A percentile compares a stretch with the other conserved stretches of the same genome.
phyloP scores from a whole-genome alignment of 1,284 basidiomycete genomes.

The Omphalotus olearius region DNA sequence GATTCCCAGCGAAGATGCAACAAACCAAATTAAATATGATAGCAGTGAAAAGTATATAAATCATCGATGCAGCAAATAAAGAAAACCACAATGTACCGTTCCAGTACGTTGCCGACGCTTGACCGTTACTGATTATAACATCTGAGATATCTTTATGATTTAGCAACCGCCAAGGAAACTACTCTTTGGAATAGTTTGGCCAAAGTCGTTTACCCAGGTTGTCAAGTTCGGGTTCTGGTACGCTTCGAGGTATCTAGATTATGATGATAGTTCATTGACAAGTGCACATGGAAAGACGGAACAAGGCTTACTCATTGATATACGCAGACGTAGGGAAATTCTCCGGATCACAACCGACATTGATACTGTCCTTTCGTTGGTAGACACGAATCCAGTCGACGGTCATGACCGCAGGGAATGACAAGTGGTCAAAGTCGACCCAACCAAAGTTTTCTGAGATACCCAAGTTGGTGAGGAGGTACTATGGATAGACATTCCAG shows the following conservation, averaged over 20 bases:
- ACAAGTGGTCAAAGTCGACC: conserved; percentile 34
- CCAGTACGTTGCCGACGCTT: no score
- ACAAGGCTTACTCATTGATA: conserved; percentile 22
- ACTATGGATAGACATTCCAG: conserved; percentile 48
- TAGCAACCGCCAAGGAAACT: conserved; percentile 21
- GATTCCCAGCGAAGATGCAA: no score
- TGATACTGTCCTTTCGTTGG: conserved; percentile 33
- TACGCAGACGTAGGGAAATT: conserved; percentile 42
- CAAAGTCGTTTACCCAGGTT: conserved; percentile 42
- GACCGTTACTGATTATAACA: no score
- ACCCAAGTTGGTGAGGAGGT: conserved; percentile 43
- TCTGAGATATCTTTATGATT: conserved; percentile 12
- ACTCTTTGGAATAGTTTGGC: conserved; percentile 28
- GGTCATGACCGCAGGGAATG: conserved; percentile 42
- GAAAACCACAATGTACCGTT: no score
- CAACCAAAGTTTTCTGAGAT: conserved; percentile 34
- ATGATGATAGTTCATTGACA: no score
- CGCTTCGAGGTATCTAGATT: conserved; percentile 18
- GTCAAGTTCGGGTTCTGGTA: conserved; percentile 21
- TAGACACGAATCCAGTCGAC: conserved; percentile 51
- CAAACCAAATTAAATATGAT: no score
- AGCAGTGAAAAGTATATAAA: no score
- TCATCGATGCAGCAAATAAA: no score
- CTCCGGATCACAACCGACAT: conserved; percentile 34
- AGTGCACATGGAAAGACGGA: no score